A percentile compares a stretch with the other conserved stretches of the same genome.
phyloP scores from a whole-genome alignment of 805 yeast genomes.

The Candida ovalis region DNA sequence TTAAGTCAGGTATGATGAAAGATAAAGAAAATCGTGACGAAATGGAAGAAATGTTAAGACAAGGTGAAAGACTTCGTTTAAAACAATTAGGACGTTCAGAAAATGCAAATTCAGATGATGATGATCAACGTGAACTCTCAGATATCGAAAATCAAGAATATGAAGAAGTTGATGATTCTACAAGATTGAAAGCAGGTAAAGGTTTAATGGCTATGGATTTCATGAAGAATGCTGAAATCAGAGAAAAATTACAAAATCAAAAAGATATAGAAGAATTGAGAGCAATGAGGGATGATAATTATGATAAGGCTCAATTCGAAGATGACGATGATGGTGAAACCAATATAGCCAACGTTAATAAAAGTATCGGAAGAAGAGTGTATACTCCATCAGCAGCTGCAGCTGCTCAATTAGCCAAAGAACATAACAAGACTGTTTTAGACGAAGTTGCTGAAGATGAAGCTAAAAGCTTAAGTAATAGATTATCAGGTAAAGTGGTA shows the following conservation, averaged over 20 bases:
- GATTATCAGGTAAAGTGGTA: conserved; percentile 25
- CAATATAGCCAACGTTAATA: conserved; percentile 38
- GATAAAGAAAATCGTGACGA: conserved; percentile 83
- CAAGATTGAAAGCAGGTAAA: conserved; percentile 57
- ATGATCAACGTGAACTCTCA: conserved; percentile 41
- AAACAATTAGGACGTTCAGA: conserved; percentile 70
- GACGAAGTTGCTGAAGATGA: conserved; percentile 51
- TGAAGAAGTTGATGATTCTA: conserved; percentile 34
- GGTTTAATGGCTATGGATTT: conserved; percentile 94
- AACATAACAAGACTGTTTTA: conserved; percentile 32
- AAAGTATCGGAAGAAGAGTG: conserved; percentile 76
- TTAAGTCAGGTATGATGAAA: conserved; percentile 84
- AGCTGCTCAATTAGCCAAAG: conserved; percentile 35
- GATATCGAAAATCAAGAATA: conserved; percentile 48
- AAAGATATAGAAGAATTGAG: conserved; percentile 49
- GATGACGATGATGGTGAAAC: conserved; percentile 34
- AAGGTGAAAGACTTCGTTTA: conserved; percentile 71
- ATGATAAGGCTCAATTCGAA: conserved; percentile 36
- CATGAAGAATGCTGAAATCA: conserved; percentile 85
- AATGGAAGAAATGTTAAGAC: conserved; percentile 89
- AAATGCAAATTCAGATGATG: conserved; percentile 32
- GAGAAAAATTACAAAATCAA: conserved; percentile 56
- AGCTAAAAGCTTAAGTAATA: conserved; percentile 40
- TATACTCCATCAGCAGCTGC: conserved; percentile 62
- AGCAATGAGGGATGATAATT: conserved; percentile 37